These are phyloP conservation scores for Colletotrichum trifolii DNA, from an alignment of 2,329 filamentous ascomycete species.

Conservation along the genomic window DNA sequence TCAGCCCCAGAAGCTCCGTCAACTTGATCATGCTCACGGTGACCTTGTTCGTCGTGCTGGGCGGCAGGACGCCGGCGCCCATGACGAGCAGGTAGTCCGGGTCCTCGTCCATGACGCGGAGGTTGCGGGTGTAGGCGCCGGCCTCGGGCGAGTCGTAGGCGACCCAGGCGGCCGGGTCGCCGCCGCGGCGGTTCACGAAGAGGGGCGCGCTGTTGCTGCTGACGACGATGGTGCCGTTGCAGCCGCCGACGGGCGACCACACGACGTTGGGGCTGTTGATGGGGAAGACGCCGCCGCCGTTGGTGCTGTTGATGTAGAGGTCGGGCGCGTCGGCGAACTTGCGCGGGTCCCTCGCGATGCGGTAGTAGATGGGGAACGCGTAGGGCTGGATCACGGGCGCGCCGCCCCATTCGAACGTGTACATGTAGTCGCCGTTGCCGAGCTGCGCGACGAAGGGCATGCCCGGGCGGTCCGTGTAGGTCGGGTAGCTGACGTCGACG, in stretches of 20 bases:
- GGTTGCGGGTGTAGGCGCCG: slow-evolving; percentile 50
- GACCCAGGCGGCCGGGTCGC: slow-evolving; percentile 51
- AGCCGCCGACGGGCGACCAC: slow-evolving; percentile 56
- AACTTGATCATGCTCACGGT: slow-evolving; percentile 49
- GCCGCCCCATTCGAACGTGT: slow-evolving; percentile 72
- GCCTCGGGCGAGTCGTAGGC: slow-evolving; percentile 48
- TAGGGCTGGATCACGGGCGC: slow-evolving; percentile 48
- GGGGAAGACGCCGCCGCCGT: slow-evolving; percentile 46
- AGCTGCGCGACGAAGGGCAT: slow-evolving; percentile 73
- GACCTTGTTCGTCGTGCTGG: slow-evolving; percentile 57
- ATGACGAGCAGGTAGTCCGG: slow-evolving; percentile 54
- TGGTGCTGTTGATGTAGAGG: slow-evolving; percentile 47
- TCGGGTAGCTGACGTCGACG: slow-evolving; percentile 71
- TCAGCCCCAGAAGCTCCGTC: slow-evolving; percentile 39
- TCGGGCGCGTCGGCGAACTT: slow-evolving; percentile 48
- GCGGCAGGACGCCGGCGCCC: slow-evolving; percentile 57
- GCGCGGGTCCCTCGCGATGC: slow-evolving; percentile 51
- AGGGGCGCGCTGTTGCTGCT: slow-evolving; percentile 52
- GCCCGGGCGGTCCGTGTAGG: slow-evolving; percentile 72
- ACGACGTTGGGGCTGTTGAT: slow-evolving; percentile 56
- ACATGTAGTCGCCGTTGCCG: slow-evolving; percentile 70
- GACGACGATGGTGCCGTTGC: slow-evolving; percentile 57
- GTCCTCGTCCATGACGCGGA: slow-evolving; percentile 49
- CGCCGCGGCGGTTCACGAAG: slow-evolving; percentile 55
- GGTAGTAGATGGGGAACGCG: slow-evolving; percentile 58